phyloP scores from a whole-genome alignment of 805 yeast species.

The Pichia gijzeniarum region DNA sequence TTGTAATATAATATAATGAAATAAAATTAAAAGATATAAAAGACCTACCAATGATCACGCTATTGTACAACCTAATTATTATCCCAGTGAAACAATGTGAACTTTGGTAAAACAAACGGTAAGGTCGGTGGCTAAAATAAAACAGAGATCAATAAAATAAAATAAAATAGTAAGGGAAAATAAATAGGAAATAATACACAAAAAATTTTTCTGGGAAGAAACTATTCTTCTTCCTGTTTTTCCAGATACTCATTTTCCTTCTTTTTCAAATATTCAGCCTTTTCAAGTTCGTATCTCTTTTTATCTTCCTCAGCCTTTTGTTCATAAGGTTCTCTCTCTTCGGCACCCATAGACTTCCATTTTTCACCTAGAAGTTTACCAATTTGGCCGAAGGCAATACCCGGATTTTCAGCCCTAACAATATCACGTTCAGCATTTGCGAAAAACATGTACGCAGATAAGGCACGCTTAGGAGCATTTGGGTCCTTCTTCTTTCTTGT shows the following conservation, averaged over 20 bases:
- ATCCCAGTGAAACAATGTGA: constrained; percentile 1
- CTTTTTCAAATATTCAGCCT: constrained; percentile 65
- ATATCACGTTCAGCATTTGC: constrained; percentile 96
- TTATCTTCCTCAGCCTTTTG: constrained; percentile 92
- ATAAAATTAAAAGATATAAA: background rate
- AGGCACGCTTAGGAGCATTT: constrained; percentile 98
- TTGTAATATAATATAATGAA: background rate
- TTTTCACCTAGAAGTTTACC: constrained; percentile 93
- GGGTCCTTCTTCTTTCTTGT: constrained; percentile 57
- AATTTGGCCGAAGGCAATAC: constrained; percentile 90
- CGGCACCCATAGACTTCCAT: constrained; percentile 87
- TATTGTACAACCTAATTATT: constrained; percentile 9
- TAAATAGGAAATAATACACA: constrained; percentile 9
- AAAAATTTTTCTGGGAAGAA: background rate
- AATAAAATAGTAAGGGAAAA: background rate
- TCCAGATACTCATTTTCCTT: constrained; percentile 15
- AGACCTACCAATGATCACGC: constrained; percentile 2
- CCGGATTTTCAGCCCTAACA: constrained; percentile 95
- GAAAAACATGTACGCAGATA: constrained; percentile 98
- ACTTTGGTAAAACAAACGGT: too few relatives aligned
- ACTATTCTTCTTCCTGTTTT: constrained; percentile 4
- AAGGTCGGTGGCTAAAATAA: background rate
- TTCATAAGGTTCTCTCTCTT: constrained; percentile 86
- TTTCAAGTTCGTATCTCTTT: constrained; percentile 95
- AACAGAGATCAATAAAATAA: background rate